Conservation (phyloP, 306 rosid genomes). For the Pyrus communis region DNA sequence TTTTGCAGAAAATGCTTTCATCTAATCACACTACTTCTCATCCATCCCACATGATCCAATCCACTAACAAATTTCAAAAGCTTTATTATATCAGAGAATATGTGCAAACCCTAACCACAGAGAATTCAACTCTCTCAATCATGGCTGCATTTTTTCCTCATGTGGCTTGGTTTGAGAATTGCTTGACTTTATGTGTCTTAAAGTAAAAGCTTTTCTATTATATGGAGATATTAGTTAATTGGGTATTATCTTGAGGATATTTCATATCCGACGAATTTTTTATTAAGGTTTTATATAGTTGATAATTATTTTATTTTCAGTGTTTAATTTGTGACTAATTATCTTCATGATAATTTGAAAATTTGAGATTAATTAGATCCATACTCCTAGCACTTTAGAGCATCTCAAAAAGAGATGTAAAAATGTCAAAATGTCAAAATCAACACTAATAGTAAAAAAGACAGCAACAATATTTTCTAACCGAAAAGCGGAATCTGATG, state of each 20-base stretch:
- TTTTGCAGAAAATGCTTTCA: slow-evolving; percentile 6
- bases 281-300: neutral
- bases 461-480: too few relatives aligned
- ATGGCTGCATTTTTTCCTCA: slow-evolving; percentile 7
- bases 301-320: too few relatives aligned
- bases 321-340: neutral
- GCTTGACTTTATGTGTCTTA: slow-evolving; percentile 8
- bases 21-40: neutral
- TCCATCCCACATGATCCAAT: slow-evolving; percentile 3
- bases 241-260: slow-evolving; percentile 9
- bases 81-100: neutral
- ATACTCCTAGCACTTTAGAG: too few relatives aligned
- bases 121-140: slow-evolving; percentile 15
- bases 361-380: neutral
- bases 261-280: neutral
- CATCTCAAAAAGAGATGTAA: too few relatives aligned
- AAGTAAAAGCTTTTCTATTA: neutral
- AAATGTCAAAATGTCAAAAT: too few relatives aligned
- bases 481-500: too few relatives aligned
- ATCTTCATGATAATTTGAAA: neutral
- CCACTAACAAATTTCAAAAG: neutral
- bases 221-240: neutral
- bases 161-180: slow-evolving; percentile 7
- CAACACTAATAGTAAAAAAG: too few relatives aligned
- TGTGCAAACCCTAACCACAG: slow-evolving; percentile 9